These are phyloP conservation scores for Colletotrichum agaves DNA, from an alignment of 2,329 filamentous ascomycete species.

Conservation along the genomic window DNA sequence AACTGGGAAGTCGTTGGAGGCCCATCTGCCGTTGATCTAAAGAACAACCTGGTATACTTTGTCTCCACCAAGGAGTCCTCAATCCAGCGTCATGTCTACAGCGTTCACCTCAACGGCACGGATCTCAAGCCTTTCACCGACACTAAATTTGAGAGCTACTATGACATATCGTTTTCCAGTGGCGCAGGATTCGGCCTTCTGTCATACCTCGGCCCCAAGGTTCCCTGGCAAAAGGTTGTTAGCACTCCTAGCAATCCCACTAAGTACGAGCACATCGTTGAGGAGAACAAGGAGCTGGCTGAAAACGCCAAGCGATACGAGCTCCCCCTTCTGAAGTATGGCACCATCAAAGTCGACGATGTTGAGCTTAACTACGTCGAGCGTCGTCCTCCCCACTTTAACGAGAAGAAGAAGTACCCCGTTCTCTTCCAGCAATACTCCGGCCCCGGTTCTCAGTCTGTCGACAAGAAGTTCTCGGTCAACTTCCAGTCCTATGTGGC, in stretches of 20 bases:
- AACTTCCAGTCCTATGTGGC: slow-evolving; percentile 94
- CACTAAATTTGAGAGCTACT: slow-evolving; percentile 78
- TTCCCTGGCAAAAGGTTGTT: slow-evolving; percentile 92
- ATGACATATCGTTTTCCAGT: slow-evolving; percentile 84
- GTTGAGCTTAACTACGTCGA: slow-evolving; percentile 80
- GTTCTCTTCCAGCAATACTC: slow-evolving; percentile 96
- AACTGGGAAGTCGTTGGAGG: slow-evolving; percentile 91
- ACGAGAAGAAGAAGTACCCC: slow-evolving; percentile 85
- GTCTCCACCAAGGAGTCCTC: slow-evolving; percentile 86
- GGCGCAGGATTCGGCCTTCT: slow-evolving; percentile 86
- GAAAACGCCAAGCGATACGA: slow-evolving; percentile 79
- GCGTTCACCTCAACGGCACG: slow-evolving; percentile 84
- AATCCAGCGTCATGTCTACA: slow-evolving; percentile 92
- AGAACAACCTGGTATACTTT: slow-evolving; percentile 91
- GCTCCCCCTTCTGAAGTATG: slow-evolving; percentile 84
- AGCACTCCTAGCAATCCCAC: slow-evolving; percentile 78
- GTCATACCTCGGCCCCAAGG: slow-evolving; percentile 82
- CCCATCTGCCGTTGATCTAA: slow-evolving; percentile 85
- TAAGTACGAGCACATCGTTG: slow-evolving; percentile 76
- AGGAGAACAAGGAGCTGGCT: slow-evolving; percentile 79
- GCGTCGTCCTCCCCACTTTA: slow-evolving; percentile 89
- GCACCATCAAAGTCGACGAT: slow-evolving; percentile 85
- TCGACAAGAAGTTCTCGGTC: slow-evolving; percentile 81
- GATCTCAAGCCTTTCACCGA: slow-evolving; percentile 80
- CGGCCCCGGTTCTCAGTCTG: slow-evolving; percentile 91